Percentiles rank a stretch among this genome's conserved stretches.
These are phyloP conservation scores for Gnetum montanum DNA, from an alignment of 75 land plant species.

Conservation along the genomic window DNA sequence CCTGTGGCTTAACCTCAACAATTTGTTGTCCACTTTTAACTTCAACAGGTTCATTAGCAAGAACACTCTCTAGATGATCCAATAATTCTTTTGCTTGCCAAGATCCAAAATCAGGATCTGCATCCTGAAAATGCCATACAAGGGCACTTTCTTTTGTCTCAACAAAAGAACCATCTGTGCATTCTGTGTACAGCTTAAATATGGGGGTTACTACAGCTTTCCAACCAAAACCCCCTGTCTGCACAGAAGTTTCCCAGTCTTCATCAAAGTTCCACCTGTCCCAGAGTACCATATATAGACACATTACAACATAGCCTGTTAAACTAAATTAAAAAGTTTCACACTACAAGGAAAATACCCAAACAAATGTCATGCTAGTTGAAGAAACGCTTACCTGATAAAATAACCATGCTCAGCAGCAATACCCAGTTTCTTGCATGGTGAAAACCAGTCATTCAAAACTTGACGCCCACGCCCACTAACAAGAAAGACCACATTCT, in stretches of 20 bases:
- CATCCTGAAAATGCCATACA: slow-evolving; percentile 65
- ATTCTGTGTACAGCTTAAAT: slow-evolving; percentile 43
- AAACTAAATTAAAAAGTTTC: background rate
- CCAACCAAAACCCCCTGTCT: slow-evolving; percentile 38
- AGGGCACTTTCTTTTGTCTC: slow-evolving; percentile 53
- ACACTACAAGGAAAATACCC: too few species aligned
- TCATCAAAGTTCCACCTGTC: slow-evolving; percentile 39
- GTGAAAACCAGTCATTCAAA: slow-evolving; percentile 60
- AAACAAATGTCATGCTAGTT: background rate
- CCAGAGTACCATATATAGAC: too few species aligned
- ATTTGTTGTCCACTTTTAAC: slow-evolving; percentile 60
- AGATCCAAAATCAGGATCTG: slow-evolving; percentile 63
- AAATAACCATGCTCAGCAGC: slow-evolving; percentile 96
- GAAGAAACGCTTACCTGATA: slow-evolving; percentile 36
- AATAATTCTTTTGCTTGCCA: slow-evolving; percentile 59
- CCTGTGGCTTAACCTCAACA: slow-evolving; percentile 70
- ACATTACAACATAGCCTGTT: too few species aligned
- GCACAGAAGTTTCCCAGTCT: slow-evolving; percentile 40
- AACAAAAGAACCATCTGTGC: slow-evolving; percentile 54
- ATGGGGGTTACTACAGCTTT: slow-evolving; percentile 44
- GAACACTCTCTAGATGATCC: slow-evolving; percentile 57
- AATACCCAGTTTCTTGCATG: slow-evolving; percentile 59
- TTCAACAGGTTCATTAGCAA: slow-evolving; percentile 56
- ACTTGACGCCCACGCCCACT: slow-evolving; percentile 57
- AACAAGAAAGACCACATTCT: slow-evolving; percentile 63